Evolutionary conservation across 306 rosid genomes (phyloP).

Genomic region (Corylus heterophylla): DNA sequence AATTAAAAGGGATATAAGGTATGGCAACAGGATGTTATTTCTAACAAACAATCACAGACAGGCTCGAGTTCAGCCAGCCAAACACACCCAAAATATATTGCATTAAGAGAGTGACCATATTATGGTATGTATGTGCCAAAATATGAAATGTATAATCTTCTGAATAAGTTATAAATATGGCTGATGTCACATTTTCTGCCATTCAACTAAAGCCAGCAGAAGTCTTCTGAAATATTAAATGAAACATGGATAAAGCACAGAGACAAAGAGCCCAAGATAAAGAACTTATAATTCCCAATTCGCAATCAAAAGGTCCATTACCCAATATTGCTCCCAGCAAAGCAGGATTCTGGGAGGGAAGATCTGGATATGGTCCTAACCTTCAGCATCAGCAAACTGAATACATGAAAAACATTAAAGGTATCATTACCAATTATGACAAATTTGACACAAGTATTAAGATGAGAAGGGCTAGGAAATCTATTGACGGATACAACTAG

Average conservation of each 20-base stretch:
- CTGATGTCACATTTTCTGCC: background rate
- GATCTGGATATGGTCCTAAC: conserved; percentile 6
- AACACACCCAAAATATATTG: background rate
- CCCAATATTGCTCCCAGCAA: conserved; percentile 4
- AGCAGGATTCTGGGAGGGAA: conserved; percentile 7
- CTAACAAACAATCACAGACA: background rate
- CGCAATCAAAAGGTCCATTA: background rate
- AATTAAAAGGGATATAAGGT: background rate
- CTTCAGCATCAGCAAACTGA: conserved; percentile 18
- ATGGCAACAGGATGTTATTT: background rate
- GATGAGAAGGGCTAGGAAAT: background rate
- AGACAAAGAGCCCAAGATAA: background rate
- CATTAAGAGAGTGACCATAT: background rate
- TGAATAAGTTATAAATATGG: background rate
- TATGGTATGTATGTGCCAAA: background rate
- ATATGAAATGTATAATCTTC: background rate
- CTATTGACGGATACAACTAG: background rate
- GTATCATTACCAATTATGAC: background rate
- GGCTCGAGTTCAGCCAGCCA: background rate
- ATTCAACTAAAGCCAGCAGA: conserved; percentile 1
- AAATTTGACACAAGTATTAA: background rate
- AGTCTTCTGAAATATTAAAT: background rate
- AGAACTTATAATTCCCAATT: background rate
- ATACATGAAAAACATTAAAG: conserved; percentile 1
- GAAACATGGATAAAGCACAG: background rate